Conservation (phyloP, 352 stramenopile genomes). For the Halophytophthora polymorphica region DNA sequence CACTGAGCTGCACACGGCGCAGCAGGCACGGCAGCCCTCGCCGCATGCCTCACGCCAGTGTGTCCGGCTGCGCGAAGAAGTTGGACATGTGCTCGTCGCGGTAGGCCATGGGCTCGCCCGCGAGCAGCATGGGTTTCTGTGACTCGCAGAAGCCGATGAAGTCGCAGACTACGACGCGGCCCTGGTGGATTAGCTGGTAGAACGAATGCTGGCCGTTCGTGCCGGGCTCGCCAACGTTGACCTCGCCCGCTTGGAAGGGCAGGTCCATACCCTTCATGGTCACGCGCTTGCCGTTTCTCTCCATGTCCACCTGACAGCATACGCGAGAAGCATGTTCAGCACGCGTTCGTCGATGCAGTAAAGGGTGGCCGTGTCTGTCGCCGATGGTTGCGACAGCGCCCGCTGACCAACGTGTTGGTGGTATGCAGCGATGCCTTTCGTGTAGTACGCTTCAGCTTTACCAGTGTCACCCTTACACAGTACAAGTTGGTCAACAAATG, state of each 20-base stretch:
- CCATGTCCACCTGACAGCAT: slow-evolving; percentile 99
- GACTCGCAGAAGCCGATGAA: slow-evolving; percentile 98
- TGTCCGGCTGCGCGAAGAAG: slow-evolving; percentile 99
- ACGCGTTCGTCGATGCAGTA: no score
- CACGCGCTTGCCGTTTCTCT: slow-evolving; percentile 98
- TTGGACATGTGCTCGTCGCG: slow-evolving; percentile 99
- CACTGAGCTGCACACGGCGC: slow-evolving; percentile 35
- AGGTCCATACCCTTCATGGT: slow-evolving; percentile 92
- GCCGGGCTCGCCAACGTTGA: slow-evolving; percentile 97
- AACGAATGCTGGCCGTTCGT: slow-evolving; percentile 99
- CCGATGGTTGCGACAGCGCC: no score
- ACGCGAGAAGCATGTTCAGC: no score
- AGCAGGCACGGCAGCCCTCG: slow-evolving; percentile 43
- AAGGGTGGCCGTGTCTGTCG: no score
- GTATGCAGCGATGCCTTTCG: no score
- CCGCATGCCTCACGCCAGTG: slow-evolving; percentile 95
- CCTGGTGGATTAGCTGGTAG: slow-evolving; percentile 99
- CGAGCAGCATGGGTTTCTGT: slow-evolving; percentile 83
- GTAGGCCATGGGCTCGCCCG: slow-evolving; percentile 90
- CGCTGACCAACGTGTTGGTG: no score
- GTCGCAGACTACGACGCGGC: slow-evolving; percentile 95
- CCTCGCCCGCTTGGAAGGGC: slow-evolving; percentile 92
- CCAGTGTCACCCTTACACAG: no score
- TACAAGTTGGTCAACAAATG: no score
- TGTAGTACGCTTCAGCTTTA: no score